Base-by-base conservation (phyloP, 768 basidiomycete genomes). In the Hericium rajendrae region DNA sequence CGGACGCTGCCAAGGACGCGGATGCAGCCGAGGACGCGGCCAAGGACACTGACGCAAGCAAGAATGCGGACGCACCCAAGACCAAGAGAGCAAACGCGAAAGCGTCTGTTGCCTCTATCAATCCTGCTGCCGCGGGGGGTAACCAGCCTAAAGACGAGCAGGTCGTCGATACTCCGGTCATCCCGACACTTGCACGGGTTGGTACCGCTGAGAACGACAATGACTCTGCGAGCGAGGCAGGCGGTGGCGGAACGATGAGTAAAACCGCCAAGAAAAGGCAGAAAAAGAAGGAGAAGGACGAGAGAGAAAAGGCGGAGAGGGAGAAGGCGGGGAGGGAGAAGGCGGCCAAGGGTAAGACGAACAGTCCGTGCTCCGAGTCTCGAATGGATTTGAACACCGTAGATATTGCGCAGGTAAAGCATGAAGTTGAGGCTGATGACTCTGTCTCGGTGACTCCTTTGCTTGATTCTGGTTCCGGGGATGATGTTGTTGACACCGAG, bases 271-370 rank as follows among this genome's bases (percentile, higher is more conserved):
- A 16, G 32, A 51, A 28, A 20, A 11, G 4, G 51, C 48, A 50
- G 48, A 50, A 50, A 18, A 18, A 52, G 51, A 15, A 10, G 28
- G 51, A 26, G 8, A 13, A 4, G 20, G 51, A 51, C 8, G 24
- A 6, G 15, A 32, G 6, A 2, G 15, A 32, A 2, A 51, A 26
- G 51, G 28, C n/a, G 51, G 51, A 16, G 2, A 12, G 9, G 39
- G 2, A 24, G 26, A n/a, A 2, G 39, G n/a, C n/a, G n/a, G n/a
- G n/a, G n/a, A n/a, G n/a, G n/a, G 38, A 54, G 20, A 18, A 54
- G 49, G 13, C 18, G 41, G 38, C 20, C 37, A 60, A 60, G 59
- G 59, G 59, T 60, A 54, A 62, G 55, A 60, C 54, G 48, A 56
- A 57, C 38, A 53, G 53, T 60, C 8, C 32, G 22, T 43, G 4